Base-by-base conservation (phyloP, 2,329 filamentous ascomycete species). In the Knoxdaviesia proteae region DNA sequence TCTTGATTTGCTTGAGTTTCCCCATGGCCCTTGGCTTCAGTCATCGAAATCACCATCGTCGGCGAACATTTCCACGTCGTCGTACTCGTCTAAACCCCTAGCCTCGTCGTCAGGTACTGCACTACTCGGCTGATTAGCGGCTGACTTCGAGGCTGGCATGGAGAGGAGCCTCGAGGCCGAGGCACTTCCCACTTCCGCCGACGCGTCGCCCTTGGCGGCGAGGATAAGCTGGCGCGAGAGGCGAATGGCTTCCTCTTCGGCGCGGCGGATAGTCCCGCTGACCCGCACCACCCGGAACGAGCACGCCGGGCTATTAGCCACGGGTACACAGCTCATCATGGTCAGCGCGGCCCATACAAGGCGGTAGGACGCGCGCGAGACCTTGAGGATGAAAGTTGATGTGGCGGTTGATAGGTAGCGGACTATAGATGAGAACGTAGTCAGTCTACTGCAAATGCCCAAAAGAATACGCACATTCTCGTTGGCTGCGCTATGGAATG, bases 371-470 rank as follows among this genome's bases (percentile, higher is more conserved):
- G 77, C 75, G 45, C 90, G 77, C 3, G 83, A 75, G 49, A 87
- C 84, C 48, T 82, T 75, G 36, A 98, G 67, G 46, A 98, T 98
- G 43, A 88, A 84, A 1, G 88, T 98, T 5, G 84, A 93, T 0
- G 90, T 98, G n/a, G 86, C 81, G 4, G 77, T 68, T 1, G 86
- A 94, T 42, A 92, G 69, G 58, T 98, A 98, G 65, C 94, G 94
- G 42, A 98, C 84, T 88, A 49, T 9, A 37, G 37, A 3, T n/a
- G 11, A 47, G 32, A 49, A 45, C 33, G 40, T 39, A 11, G 20
- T 41, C 20, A 5, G 36, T 5, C 11, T 38, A 3, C 6, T 9
- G 11, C 9, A 41, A 35, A n/a, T 11, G 35, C 8, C 20, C 10
- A 8, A n/a, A 44, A 20, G 7, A n/a, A 33, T 44, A n/a, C 37